Percentiles rank a stretch among this genome's conserved stretches.
Evolutionary conservation across 352 stramenopile genomes (phyloP).

Genomic region (Globisporangium mamillatum): DNA sequence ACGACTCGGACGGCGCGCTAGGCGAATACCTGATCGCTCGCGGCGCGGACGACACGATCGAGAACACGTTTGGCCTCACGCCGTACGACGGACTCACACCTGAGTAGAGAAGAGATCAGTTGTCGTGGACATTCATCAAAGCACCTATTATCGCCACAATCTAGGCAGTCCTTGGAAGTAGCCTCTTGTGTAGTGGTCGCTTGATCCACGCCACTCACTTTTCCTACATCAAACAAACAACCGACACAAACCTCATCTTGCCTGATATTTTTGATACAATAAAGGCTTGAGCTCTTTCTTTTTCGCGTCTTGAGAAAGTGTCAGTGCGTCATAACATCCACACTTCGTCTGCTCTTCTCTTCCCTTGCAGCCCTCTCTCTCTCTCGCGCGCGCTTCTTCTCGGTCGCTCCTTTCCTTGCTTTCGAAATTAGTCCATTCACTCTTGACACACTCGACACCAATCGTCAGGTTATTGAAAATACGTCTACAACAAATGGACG

Average conservation of each 20-base stretch:
- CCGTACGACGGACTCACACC: conserved; percentile 90
- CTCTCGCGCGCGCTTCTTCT: neutral
- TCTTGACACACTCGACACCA: neutral
- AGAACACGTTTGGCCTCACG: conserved; percentile 92
- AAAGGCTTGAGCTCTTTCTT: conserved; percentile 3
- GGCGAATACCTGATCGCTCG: conserved; percentile 92
- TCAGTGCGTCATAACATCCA: neutral
- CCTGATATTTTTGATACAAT: conserved; percentile 2
- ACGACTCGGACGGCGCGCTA: conserved; percentile 86
- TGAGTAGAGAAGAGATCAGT: conserved; percentile 27
- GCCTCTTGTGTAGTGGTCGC: too few species aligned
- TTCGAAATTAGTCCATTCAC: neutral
- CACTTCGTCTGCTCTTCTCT: neutral
- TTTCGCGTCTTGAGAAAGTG: neutral
- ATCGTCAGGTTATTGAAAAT: neutral
- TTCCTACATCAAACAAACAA: neutral
- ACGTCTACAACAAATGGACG: neutral
- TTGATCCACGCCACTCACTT: neutral
- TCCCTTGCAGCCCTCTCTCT: neutral
- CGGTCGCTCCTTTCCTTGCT: neutral
- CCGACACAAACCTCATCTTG: conserved; percentile 3
- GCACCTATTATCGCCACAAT: too few species aligned
- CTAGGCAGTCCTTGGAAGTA: too few species aligned
- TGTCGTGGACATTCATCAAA: too few species aligned
- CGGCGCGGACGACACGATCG: conserved; percentile 91